Conservation (phyloP, 1,139 yeast species). For the Blastobotrys proliferans region DNA sequence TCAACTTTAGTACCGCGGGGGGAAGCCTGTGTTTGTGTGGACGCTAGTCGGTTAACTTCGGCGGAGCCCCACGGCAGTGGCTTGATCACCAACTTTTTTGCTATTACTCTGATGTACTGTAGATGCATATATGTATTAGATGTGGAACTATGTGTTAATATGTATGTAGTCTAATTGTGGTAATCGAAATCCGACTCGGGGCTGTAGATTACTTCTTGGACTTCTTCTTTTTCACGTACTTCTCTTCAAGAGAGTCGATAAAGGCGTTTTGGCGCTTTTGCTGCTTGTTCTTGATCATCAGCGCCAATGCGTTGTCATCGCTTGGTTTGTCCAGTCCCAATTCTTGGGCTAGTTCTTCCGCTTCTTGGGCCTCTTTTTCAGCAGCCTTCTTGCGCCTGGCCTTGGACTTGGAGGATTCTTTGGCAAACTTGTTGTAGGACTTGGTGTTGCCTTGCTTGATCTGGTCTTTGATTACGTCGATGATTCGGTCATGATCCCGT, state of each 20-base stretch:
- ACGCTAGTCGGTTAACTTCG: too few species aligned
- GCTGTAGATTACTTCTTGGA: constrained; percentile 3
- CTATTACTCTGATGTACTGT: too few species aligned
- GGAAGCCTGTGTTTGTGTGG: too few species aligned
- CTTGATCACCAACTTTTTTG: too few species aligned
- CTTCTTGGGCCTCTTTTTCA: constrained; percentile 63
- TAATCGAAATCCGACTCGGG: not conserved
- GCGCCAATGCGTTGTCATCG: constrained; percentile 24
- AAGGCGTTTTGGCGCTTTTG: constrained; percentile 40
- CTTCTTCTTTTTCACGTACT: constrained; percentile 38
- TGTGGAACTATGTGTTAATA: too few species aligned
- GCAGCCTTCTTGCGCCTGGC: constrained; percentile 51
- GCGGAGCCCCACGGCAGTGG: too few species aligned
- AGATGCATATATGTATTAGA: too few species aligned
- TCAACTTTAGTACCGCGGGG: too few species aligned
- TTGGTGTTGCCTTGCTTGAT: constrained; percentile 39
- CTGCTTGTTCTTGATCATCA: constrained; percentile 26
- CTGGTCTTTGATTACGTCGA: constrained; percentile 46
- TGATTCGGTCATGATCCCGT: constrained; percentile 62
- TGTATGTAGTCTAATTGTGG: not conserved
- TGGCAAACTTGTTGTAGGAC: constrained; percentile 46
- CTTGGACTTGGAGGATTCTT: constrained; percentile 49
- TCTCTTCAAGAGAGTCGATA: constrained; percentile 50
- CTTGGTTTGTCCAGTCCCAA: constrained; percentile 41
- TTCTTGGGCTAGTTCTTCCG: constrained; percentile 53